phyloP scores from a whole-genome alignment of 2,329 filamentous ascomycete genomes.

The Colletotrichum endophyticum region DNA sequence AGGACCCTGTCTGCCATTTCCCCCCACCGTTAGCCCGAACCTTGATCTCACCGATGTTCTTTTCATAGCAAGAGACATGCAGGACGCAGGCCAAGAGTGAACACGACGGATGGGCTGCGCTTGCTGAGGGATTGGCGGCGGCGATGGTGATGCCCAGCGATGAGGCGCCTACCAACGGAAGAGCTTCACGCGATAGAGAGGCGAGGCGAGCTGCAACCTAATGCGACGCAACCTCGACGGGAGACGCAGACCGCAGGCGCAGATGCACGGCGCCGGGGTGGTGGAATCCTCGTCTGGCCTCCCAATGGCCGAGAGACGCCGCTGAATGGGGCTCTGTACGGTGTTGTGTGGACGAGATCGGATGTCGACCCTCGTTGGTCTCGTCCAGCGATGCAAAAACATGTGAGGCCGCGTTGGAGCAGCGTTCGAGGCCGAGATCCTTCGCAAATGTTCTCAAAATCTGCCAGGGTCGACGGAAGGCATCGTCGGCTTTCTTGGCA shows the following conservation, averaged over 20 bases:
- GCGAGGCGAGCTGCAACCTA: slow-evolving; percentile 7
- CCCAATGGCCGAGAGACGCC: neutral
- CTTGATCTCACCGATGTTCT: neutral
- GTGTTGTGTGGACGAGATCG: neutral
- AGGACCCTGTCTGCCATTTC: neutral
- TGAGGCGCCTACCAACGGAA: neutral
- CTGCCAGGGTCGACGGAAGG: neutral
- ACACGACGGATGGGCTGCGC: neutral
- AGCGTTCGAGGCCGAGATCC: neutral
- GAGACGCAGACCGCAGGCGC: neutral
- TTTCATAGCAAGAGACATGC: slow-evolving; percentile 1
- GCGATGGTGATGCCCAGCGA: neutral
- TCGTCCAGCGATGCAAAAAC: neutral
- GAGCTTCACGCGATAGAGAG: neutral
- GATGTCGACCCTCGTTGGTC: neutral
- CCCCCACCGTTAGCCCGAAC: neutral
- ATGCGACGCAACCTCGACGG: slow-evolving; percentile 4
- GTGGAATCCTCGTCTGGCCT: neutral
- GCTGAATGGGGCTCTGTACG: slow-evolving; percentile 1
- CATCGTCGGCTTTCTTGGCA: neutral
- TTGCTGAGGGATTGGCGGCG: neutral
- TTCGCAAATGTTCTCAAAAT: slow-evolving; percentile 17
- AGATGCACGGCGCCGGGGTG: neutral
- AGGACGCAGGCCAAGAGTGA: neutral
- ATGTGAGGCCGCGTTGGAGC: neutral